Evolutionary conservation across 345 rosid species (phyloP), one percentile per base, ranked within the genome.

Genomic region (Ailanthus altissimus): DNA sequence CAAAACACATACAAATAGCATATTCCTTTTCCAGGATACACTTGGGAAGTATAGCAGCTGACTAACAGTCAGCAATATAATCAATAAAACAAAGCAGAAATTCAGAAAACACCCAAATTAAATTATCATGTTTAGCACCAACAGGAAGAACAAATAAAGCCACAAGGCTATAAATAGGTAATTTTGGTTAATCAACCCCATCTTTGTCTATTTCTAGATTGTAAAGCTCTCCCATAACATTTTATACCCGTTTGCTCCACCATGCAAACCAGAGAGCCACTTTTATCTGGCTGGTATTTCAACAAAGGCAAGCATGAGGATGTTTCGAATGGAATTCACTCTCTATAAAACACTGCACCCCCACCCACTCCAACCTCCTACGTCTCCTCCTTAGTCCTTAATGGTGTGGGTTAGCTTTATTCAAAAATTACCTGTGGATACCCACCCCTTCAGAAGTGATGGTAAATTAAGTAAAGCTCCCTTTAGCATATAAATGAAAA

Each of bases 41-140:
- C 21, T 21, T 38, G 16, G 51, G 53, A 40, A 32, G 36, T 18
- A 50, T 46, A 11, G 51, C 56, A 26, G 60, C 36, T 32, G 57
- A 59, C 58, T 32, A 49, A 59, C 58, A 16, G 53, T 23, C 5
- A 14, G 0, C 15, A n/a, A 13, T 11, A 71, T 13, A n/a, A 53
- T 62, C 1, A 21, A 45, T 8, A 46, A 26, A 64, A 13, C 56
- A 12, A 25, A 72, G 16, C n/a, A n/a, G 20, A 75, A 62, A 66
- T 45, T 56, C 43, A 47, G 11, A 50, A 49, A 28, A 16, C 6
- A n/a, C 8, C 43, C 32, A n/a, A 26, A 38, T 21, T 25, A 46
- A 73, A 74, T 16, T 60, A 61, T 28, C 56, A 53, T 56, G 42
- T 51, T 36, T 20, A 12, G 67, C 59, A 38, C 11, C 68, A 75